Conservation (phyloP, 768 basidiomycete genomes). For the Phaffia australis region DNA sequence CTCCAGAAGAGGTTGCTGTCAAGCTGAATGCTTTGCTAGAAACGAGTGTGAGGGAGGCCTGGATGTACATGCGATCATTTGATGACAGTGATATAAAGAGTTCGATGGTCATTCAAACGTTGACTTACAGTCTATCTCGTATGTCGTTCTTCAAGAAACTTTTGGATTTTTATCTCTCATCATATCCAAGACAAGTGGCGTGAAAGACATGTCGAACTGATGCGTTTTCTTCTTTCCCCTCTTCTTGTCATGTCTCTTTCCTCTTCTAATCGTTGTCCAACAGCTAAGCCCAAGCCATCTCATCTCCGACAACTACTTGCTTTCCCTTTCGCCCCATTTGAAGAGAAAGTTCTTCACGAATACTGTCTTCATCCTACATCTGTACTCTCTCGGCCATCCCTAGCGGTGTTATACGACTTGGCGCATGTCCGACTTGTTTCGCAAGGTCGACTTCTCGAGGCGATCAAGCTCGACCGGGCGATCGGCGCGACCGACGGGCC, state of each 20-base stretch:
- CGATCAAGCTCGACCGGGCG: slow-evolving; percentile 62
- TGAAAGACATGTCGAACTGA: background rate
- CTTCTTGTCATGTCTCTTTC: background rate
- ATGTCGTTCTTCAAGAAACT: background rate
- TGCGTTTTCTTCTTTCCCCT: background rate
- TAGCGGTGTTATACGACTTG: slow-evolving; percentile 62
- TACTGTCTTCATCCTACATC: slow-evolving; percentile 53
- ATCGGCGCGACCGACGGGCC: slow-evolving; percentile 37
- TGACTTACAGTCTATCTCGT: slow-evolving; percentile 16
- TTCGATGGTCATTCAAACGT: slow-evolving; percentile 7
- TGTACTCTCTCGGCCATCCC: slow-evolving; percentile 42
- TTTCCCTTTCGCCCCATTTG: slow-evolving; percentile 55
- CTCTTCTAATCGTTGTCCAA: background rate
- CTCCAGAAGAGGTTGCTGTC: slow-evolving; percentile 59
- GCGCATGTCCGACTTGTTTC: slow-evolving; percentile 67
- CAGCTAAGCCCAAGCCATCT: slow-evolving; percentile 52
- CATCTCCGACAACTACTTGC: slow-evolving; percentile 55
- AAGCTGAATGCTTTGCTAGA: slow-evolving; percentile 60
- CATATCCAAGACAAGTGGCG: background rate
- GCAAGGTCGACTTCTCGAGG: slow-evolving; percentile 57
- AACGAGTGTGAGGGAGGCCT: slow-evolving; percentile 56
- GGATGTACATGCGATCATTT: slow-evolving; percentile 64
- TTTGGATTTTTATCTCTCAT: too few relatives aligned
- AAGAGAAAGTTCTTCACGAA: slow-evolving; percentile 50
- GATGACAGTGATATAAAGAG: slow-evolving; percentile 17